Conservation (phyloP, 306 rosid species). For the Vigna hirtella region DNA sequence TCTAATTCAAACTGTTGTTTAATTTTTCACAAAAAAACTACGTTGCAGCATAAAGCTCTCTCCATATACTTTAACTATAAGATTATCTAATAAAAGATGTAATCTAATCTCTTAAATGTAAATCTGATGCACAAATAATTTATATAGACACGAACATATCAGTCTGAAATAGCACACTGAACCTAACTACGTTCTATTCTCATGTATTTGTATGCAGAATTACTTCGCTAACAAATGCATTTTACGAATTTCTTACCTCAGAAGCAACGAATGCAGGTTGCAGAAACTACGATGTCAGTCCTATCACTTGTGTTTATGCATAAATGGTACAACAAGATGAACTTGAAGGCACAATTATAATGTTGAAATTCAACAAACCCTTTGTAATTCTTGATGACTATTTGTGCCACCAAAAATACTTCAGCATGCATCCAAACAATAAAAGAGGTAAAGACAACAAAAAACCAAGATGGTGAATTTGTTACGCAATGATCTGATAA, state of each 20-base stretch:
- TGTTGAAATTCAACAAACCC: constrained; percentile 31
- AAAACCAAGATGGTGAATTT: not conserved
- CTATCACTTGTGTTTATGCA: not conserved
- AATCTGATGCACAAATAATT: too few species aligned
- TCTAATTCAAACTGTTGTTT: too few species aligned
- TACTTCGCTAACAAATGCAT: constrained; percentile 10
- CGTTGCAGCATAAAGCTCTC: too few species aligned
- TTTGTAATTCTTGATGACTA: constrained; percentile 18
- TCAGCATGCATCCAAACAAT: not conserved
- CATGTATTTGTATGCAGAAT: not conserved
- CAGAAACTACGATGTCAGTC: not conserved
- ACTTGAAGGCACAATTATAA: not conserved
- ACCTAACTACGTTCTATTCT: not conserved
- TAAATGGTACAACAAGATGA: not conserved
- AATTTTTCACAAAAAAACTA: too few species aligned
- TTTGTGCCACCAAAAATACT: not conserved
- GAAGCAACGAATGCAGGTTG: not conserved
- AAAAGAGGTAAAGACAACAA: not conserved
- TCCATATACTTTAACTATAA: too few species aligned
- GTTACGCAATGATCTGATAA: constrained; percentile 24
- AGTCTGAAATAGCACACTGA: too few species aligned
- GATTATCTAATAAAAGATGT: too few species aligned
- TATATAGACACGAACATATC: not conserved
- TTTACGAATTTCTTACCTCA: not conserved
- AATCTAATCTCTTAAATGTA: too few species aligned